Base-by-base conservation (phyloP, 1,284 basidiomycete genomes). In the Ceratobasidium papillatum region DNA sequence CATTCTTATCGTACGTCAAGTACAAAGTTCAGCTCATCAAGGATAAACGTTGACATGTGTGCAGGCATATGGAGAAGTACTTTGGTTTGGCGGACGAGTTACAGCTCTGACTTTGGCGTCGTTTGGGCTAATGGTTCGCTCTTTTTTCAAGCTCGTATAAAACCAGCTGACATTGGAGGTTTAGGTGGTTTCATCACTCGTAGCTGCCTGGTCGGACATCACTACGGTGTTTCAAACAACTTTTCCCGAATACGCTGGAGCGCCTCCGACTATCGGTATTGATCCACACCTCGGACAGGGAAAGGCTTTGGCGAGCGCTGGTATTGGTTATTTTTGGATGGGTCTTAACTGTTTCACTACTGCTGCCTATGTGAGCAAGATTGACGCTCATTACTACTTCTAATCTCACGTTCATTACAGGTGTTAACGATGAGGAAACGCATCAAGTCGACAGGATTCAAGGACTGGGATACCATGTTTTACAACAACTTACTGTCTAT, bases 401-500 rank as follows among this genome's bases (percentile, higher is more conserved):
- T 30, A 17, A 14, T 32, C 65, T 63, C 22, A 45, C 27, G 27
- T 12, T 56, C 54, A 22, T n/a, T 19, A 27, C 77, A 95, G 94
- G 93, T 96, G 54, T 87, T 99, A 72, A 88, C 93, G 69, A 99
- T 99, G 98, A 90, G 98, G 77, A 99, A 98, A 83, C 89, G 93
- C 75, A 99, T 99, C 86, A 99, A 99, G 85, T 82, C 88, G 52
- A 99, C 95, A n/a, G 95, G 95, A 49, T 99, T 99, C 85, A 97
- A 96, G 76, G 97, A 99, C 81, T 98, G 96, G 96, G 98, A 99
- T 81, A 94, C 96, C 32, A 99, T 99, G 97, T 98, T 96, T 84
- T 99, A 99, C 86, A 99, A 98, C 86, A 99, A 99, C 83, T 83
- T 99, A 66, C 86, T 99, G 63, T 98, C 95, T 43, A 95, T 99